Evolutionary conservation across 192 early-diverging fungal genomes (phyloP), one percentile per base, ranked within the genome.

Genomic region (Entomortierella parvispora): DNA sequence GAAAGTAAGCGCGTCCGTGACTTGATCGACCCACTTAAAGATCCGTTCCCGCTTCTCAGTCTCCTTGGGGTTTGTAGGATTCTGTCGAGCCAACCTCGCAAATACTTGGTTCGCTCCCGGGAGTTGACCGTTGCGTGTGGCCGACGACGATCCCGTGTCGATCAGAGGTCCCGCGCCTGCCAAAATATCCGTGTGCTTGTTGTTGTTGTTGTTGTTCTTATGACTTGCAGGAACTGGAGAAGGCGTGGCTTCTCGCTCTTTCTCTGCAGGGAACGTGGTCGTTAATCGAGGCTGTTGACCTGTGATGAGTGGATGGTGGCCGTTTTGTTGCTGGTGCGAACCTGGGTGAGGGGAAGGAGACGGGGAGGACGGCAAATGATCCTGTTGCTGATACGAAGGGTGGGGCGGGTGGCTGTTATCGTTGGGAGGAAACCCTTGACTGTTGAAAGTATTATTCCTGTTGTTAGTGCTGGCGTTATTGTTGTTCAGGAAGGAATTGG

Each of bases 131-230:
- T 58, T 58, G 4, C 26, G 7, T 23, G 4, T 57, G 4, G 33
- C 52, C 54, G 4, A 6, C 25, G 45, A 57, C 9, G 32, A 47
- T 46, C 65, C 65, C 15, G 11, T 51, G 15, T 76, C 72, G 22
- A 76, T 67, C 20, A 76, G 23, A 0, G 72, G 72, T 15, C 72
- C 72, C n/a, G 72, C 72, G 17, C 14, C 54, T 31, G 72, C 72
- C 44, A 76, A 53, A 11, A 56, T 7, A 11, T 43, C 46, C n/a
- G 59, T 9, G n/a, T 23, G 72, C 57, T 34, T 74, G 25, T 43
- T 47, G 66, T 53, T 56, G 29, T 47, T 56, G n/a, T 20, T 34
- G 12, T 25, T 48, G 53, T 44, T 18, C 28, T 29, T 15, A 6
- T 44, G 37, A n/a, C n/a, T 32, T 46, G 46, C 7, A 33, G 23